Base-by-base conservation (phyloP, 1,284 basidiomycete species). In the Leucocoprinus gongylophorus region DNA sequence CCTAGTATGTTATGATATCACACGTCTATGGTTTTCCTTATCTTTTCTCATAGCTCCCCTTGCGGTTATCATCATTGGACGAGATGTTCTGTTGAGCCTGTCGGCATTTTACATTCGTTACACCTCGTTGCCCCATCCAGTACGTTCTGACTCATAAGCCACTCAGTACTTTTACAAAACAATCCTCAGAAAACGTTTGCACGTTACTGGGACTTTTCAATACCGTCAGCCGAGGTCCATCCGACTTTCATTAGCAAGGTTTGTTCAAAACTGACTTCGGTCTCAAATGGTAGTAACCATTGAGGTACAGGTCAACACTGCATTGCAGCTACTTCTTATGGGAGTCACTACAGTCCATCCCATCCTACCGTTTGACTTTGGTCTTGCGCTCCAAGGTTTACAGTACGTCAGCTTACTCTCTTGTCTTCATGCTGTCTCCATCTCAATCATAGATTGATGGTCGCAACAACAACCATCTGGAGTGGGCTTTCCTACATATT, bases 81-180 rank as follows among this genome's bases (percentile, higher is more conserved):
- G 95, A 21, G 95, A 99, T 66, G 79, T 92, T 2, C 76, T 89
- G 5, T 76, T 99, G 40, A 89, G 89, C 55, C 65, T 97, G 5
- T 90, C 90, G 5, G 97, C 95, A 2, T 95, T 99, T 64, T 93
- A 91, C 64, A 92, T 97, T 60, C 87, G 95, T 23, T 99, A 91
- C 68, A 88, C 84, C 3, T 91, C 94, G 0, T 72, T 99, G 6
- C 88, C 94, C 8, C 73, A 76, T 44, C 95, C 95, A 1, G 92
- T 94, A 70, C 58, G 88, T 65, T 57, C 35, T 38, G 15, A 37
- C 2, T 17, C 17, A 17, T 28, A 12, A 18, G 37, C 23, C 2
- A 10, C 40, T 15, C 30, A 15, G 15, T 13, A 37, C 8, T 26
- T 46, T 51, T 48, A 18, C 21, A 32, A 43, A n/a, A 28, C 17